Percentiles rank a stretch among this genome's conserved stretches.
Evolutionary conservation across 139 green algal species (phyloP).

Genomic region (Nannochloris sp.): DNA sequence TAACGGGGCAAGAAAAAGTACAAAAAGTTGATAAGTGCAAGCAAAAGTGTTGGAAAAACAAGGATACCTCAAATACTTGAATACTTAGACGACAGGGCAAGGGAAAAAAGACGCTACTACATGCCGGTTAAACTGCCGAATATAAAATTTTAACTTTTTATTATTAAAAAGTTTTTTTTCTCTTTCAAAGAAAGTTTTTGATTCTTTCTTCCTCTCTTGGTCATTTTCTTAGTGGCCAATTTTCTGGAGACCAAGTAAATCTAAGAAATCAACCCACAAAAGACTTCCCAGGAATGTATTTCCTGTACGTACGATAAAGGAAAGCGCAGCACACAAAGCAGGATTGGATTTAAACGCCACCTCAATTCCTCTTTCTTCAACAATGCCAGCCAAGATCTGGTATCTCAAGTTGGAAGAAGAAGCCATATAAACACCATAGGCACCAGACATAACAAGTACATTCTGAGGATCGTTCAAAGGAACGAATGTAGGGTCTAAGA

Average conservation of each 20-base stretch:
- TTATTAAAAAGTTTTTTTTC: too few relatives aligned
- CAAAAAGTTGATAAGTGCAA: too few relatives aligned
- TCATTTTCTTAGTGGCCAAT: slow-evolving; percentile 14
- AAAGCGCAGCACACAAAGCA: slow-evolving; percentile 60
- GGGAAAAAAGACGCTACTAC: too few relatives aligned
- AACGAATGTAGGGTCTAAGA: slow-evolving; percentile 62
- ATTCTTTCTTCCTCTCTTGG: too few relatives aligned
- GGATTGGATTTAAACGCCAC: slow-evolving; percentile 56
- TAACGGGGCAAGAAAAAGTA: too few relatives aligned
- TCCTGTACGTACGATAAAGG: slow-evolving; percentile 62
- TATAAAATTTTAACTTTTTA: too few relatives aligned
- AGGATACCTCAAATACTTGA: too few relatives aligned
- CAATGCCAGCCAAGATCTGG: slow-evolving; percentile 81
- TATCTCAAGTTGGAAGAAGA: slow-evolving; percentile 84
- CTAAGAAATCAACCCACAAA: slow-evolving; percentile 90
- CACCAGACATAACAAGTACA: slow-evolving; percentile 63
- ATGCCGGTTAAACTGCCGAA: too few relatives aligned
- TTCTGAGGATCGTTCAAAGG: slow-evolving; percentile 60
- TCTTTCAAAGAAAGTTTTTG: too few relatives aligned
- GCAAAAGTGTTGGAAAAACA: not conserved
- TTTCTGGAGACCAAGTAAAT: slow-evolving; percentile 67
- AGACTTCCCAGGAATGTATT: slow-evolving; percentile 78
- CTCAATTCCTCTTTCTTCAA: slow-evolving; percentile 94
- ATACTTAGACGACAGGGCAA: too few relatives aligned
- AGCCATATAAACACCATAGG: slow-evolving; percentile 95